Evolutionary conservation across 805 yeast species (phyloP), one percentile per base, ranked within the genome.

Genomic region (Saccharomycopsis sp.): DNA sequence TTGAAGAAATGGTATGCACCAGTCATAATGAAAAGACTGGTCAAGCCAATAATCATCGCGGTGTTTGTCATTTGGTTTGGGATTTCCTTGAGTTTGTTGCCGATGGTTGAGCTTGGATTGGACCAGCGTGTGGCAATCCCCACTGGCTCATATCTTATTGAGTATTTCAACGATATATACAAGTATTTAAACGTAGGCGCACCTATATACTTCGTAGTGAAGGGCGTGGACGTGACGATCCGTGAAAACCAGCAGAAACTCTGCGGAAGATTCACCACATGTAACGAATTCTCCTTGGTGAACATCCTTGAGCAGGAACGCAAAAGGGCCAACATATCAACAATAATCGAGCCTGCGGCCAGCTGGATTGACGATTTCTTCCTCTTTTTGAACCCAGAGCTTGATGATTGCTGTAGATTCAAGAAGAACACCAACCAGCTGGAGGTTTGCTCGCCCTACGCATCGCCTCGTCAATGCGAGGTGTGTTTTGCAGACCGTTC

Each of bases 341-440:
- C 87, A 2, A 78, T 93, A 38, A 78, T 81, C 1, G 94, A 89
- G 52, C 97, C 98, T 0, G 81, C 89, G 1, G 85, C 97, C 0
- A 87, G 87, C 64, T 93, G 98, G 98, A 74, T 92, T 55, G 99
- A 93, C 71, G 97, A 94, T 68, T 93, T 83, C 67, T 76, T 93
- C 62, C 78, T 85, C 42, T 93, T 93, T 87, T 73, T 92, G 60
- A 91, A 91, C 66, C 99, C 99, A 0, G 81, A 81, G 49, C 75
- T 92, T 53, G 93, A 86, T 63, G 87, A 87, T 62, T 93, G 99
- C 70, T 93, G 99, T 68, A 74, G 93, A 24, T 70, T 85, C 50
- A 82, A 80, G 63, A 86, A 85, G 65, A 74, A 75, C 1, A 67
- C 74, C 1, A 67, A 71, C 22, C 73, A 75, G 20, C 71, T 74